Conservation (phyloP, 352 stramenopile species). For the Globisporangium yorkense region DNA sequence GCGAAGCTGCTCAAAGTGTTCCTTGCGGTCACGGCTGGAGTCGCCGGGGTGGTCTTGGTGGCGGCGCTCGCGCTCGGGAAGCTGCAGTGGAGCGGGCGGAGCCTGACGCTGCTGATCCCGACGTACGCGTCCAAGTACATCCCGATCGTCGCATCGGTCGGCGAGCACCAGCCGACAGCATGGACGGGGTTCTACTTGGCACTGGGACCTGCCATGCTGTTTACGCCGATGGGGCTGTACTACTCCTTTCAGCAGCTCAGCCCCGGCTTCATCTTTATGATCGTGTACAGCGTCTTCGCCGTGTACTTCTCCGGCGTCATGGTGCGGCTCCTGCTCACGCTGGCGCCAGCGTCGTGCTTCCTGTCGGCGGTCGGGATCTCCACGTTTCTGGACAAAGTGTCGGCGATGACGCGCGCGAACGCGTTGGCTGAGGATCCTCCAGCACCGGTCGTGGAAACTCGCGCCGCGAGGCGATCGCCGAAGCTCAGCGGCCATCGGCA, state of each 20-base stretch:
- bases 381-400: constrained; percentile 41
- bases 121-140: constrained; percentile 95
- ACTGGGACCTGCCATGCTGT: constrained; percentile 83
- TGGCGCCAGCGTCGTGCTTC: constrained; percentile 88
- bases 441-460: background rate
- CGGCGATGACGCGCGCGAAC: constrained; percentile 15
- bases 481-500: background rate
- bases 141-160: constrained; percentile 93
- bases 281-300: constrained; percentile 88
- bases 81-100: constrained; percentile 89
- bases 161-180: constrained; percentile 91
- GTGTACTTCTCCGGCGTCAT: constrained; percentile 93
- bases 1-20: constrained; percentile 34
- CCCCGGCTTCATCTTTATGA: constrained; percentile 83
- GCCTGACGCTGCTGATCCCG: constrained; percentile 88
- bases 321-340: constrained; percentile 89
- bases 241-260: constrained; percentile 77
- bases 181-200: constrained; percentile 92
- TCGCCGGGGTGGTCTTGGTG: constrained; percentile 32
- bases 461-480: background rate
- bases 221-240: constrained; percentile 87
- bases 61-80: constrained; percentile 63
- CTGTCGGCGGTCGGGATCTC: constrained; percentile 83
- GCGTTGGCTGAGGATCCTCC: constrained; percentile 1
- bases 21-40: constrained; percentile 23